Evolutionary conservation across 2,329 filamentous ascomycete genomes (phyloP), one percentile per base, ranked within the genome.

Genomic region (Scleromitrula shiraiana): DNA sequence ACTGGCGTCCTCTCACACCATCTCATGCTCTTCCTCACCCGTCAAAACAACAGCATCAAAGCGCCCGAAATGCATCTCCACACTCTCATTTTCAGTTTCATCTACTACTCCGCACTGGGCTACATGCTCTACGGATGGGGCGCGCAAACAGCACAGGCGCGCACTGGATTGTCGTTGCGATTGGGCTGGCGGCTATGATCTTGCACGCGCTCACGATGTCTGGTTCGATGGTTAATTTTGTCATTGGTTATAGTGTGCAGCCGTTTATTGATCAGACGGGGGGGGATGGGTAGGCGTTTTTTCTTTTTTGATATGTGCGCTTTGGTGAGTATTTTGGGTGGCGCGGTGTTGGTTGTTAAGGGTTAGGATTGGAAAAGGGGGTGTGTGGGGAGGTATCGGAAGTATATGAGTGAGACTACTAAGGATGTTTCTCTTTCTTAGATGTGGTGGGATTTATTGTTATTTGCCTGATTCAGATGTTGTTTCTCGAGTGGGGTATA

Each of bases 121-220:
- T 68, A 68, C 45, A 61, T 67, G 40, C 54, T 64, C 26, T 69
- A 68, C 46, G 66, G 66, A 37, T 68, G 66, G 65, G 64, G 62
- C 14, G 66, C 66, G 1, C 59, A 64, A 29, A 60, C 29, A 17
- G 12, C 32, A 15, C n/a, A n/a, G n/a, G n/a, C n/a, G 20, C 41
- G 24, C 22, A 64, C 19, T 68, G 65, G 65, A 60, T 66, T 35
- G 56, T 60, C 2, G 60, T 68, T 24, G 65, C 64, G 1, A 57
- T 68, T 19, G 65, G 61, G 0, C 52, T 67, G 2, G 66, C 64
- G 23, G 64, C 59, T 30, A 64, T 69, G 63, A 68, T 68, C 65
- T 8, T 67, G 65, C 15, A 65, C 61, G 41, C 62, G 68, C 29
- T 65, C 67, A 65, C 65, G 6, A 64, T 66, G 41, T 67, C 64